Conservation (phyloP, 441 rosid species). For the Daphne laureola region DNA sequence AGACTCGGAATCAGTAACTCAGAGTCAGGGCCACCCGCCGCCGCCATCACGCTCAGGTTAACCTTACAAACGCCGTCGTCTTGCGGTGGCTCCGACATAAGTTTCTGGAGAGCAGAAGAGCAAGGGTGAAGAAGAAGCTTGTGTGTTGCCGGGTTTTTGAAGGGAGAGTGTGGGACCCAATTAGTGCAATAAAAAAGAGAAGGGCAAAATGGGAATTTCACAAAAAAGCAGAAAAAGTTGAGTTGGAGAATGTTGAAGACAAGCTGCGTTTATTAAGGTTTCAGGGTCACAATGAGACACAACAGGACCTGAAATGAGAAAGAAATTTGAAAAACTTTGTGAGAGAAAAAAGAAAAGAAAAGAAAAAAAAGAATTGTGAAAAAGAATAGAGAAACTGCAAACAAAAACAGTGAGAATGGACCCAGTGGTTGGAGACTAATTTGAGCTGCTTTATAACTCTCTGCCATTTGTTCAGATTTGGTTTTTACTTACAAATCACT, state of each 20-base stretch:
- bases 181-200: background rate
- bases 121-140: background rate
- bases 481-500: background rate
- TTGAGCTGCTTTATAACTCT: constrained; percentile 16
- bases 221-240: constrained; percentile 6
- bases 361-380: background rate
- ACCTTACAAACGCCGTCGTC: constrained; percentile 23
- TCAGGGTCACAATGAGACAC: constrained; percentile 45
- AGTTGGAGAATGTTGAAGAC: constrained; percentile 60
- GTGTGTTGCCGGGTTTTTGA: constrained; percentile 1
- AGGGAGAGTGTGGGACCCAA: constrained; percentile 6
- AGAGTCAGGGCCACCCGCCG: background rate
- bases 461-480: constrained; percentile 18
- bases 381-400: too few species aligned
- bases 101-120: background rate
- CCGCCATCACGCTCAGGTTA: background rate
- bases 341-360: background rate
- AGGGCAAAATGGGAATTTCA: background rate
- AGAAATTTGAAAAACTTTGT: constrained; percentile 16
- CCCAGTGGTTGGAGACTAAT: constrained; percentile 25
- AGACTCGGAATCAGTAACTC: constrained; percentile 25
- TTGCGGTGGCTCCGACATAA: constrained; percentile 28
- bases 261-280: constrained; percentile 73
- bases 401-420: constrained; percentile 16
- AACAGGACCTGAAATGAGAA: background rate